Evolutionary conservation across 2,329 filamentous ascomycete species (phyloP), one percentile per base, ranked within the genome.

Genomic region (Alternaria novae-zelandiae): DNA sequence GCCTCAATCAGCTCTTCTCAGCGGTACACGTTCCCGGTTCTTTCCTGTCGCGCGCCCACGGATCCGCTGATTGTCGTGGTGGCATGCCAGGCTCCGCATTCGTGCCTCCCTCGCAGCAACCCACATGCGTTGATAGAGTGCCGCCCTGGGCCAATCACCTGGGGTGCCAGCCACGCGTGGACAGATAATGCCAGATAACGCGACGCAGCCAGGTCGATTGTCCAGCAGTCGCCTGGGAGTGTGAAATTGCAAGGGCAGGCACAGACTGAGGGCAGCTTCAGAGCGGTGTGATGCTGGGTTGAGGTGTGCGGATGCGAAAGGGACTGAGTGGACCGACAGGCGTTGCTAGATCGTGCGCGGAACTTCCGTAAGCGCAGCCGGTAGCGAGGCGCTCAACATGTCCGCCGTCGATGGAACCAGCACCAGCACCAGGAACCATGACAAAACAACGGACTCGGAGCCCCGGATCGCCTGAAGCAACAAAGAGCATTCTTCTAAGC

Each of bases 61-160:
- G 41, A 64, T 54, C 50, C 45, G 53, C 65, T 58, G 54, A 62
- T 58, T 63, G 61, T 58, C 56, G 57, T 54, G 46, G 57, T 56
- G 28, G 53, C 47, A 66, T 70, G 44, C 61, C 26, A 26, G 55
- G 56, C 21, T 46, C 61, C 57, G 49, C 66, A 62, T 70, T 56
- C 58, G 63, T 69, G 56, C 66, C 62, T 68, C 58, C 57, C 57
- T 72, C 64, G 61, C 68, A 66, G 61, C 68, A 65, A 26, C 58
- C 56, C 50, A 54, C 65, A 59, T 57, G 47, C 56, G 58, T 55
- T 55, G 65, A 70, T 70, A 68, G 65, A 68, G 54, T 26, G 55
- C 30, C 13, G 23, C 11, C 28, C 26, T 43, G 15, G 51, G 66
- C 76, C 77, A 78, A 78, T 77, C 66, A 72, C 32, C 50, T 5